Base-by-base conservation (phyloP, 345 rosid genomes). In the Populus ilicifolia region DNA sequence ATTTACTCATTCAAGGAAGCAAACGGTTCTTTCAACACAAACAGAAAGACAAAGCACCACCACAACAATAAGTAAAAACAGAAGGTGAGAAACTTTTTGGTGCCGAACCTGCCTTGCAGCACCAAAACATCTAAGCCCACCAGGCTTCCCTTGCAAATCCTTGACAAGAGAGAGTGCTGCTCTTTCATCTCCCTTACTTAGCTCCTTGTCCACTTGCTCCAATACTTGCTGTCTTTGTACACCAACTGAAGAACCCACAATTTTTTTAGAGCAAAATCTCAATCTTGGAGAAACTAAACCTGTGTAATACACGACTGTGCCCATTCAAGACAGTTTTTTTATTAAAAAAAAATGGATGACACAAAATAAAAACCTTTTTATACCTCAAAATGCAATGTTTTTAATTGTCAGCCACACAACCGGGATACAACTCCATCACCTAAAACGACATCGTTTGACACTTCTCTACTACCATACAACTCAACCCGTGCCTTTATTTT, bases 81-180 rank as follows among this genome's bases (percentile, higher is more conserved):
- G 17, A 44, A 4, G 50, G 50, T 13, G 50, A 14, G 50, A 12
- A 13, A 13, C 50, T 44, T 44, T 67, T 4, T n/a, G 39, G 36
- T 20, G 23, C 6, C 48, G 38, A 29, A 92, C 97, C 93, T 91
- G 98, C 62, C 98, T 85, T 6, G 90, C 94, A 7, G 93, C 87
- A 2, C 94, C 97, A 61, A 93, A 95, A 74, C 97, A 90, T 39
- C 89, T 81, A 66, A 93, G 92, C 0, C 98, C 98, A 13, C 88
- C 92, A 3, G 96, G 87, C 73, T 89, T 91, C 9, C 96, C 99
- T 76, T 89, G 94, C 78, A 88, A 82, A 71, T 90, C 90, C 66
- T 86, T 91, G 67, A 95, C 84, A 54, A 93, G 86, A 62, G 90
- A 79, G 14, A 91, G 86, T 30, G 99, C 98, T 43, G 90, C 87